Evolutionary conservation across 225 moss, liverwort and hornwort genomes (phyloP), one percentile per base, ranked within the genome.

Genomic region (Ulota crispa): DNA sequence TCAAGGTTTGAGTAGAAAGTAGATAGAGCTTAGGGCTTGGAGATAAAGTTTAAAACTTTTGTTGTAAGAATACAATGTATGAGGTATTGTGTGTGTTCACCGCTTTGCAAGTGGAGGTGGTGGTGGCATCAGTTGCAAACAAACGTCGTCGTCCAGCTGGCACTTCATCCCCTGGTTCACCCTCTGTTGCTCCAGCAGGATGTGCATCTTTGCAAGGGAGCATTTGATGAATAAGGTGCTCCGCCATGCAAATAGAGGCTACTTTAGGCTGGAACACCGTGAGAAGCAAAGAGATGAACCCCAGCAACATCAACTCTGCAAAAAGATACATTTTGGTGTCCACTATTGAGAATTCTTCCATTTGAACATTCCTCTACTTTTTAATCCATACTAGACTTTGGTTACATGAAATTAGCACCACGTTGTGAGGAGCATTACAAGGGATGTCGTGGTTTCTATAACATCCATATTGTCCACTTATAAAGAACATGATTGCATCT

Each of bases 261-360:
- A 99, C 83, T 24, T 19, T 39, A 14, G 74, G 73, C 67, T 99
- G 96, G 53, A 93, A 90, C 20, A 92, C 96, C 9, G 96, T 92
- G 27, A 99, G 91, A 63, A 93, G 86, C 79, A 99, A 83, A 32
- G 99, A 99, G 79, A 99, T 93, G 89, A 99, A 99, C 55, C 99
- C 99, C 75, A 99, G 57, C 72, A 99, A 83, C 99, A 99, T 99
- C 89, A 99, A 77, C 89, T 99, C 99, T 99, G 89, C 87, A 73
- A 50, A 13, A 50, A 50, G 9, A 9, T 50, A 31, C 3, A 27
- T 20, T 56, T 27, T 39, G 9, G 20, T 55, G 13, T 59, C 24
- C 64, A 30, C 71, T 50, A 31, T 77, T 77, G 42, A 26, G 72
- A 12, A 28, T 52, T 72, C 7, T 55, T 64, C n/a, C 73, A 59